Base-by-base conservation (phyloP, 164 flowering plant genomes). In the Echeveria elegans region DNA sequence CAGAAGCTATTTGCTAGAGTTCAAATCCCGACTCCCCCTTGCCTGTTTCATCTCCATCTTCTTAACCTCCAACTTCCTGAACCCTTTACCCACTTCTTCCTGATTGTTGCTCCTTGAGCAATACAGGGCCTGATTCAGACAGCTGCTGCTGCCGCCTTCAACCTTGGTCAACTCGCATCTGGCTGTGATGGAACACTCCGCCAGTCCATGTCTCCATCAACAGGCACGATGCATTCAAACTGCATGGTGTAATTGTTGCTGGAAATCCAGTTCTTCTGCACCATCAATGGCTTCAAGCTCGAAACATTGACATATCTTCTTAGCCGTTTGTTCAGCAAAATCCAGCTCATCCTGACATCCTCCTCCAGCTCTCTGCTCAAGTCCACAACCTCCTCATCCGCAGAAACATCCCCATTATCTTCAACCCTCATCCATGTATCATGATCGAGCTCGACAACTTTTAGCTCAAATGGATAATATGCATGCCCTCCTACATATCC, bases 301-400 rank as follows among this genome's bases (percentile, higher is more conserved):
- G 79, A 76, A 12, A 74, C 73, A 38, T 76, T 79, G 4, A 74
- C 78, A 1, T 70, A 64, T 50, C 53, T 72, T 1, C 76, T 73
- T 10, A 8, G 53, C 34, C 66, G 73, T 66, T 69, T 77, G 72
- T 69, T 62, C 45, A 75, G 16, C n/a, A 75, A 5, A 50, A 79
- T 68, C 77, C 82, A 77, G 59, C 80, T 73, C 70, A 75, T 38
- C 45, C 77, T 77, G 62, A 77, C 36, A 16, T 73, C 70, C 26
- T 73, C 52, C 24, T 48, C 63, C 29, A 77, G 67, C 68, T 70
- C 64, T 40, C 30, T 36, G 66, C 72, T 59, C 4, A 67, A 31
- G 56, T 67, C 70, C 29, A 65, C 65, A 32, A 34, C 37, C 7
- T 67, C 70, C 18, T 65, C 65, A 24, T 11, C 47, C 41, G 0